Base-by-base conservation (phyloP, 2,329 filamentous ascomycete species). In the Trichophyton benhamiae region DNA sequence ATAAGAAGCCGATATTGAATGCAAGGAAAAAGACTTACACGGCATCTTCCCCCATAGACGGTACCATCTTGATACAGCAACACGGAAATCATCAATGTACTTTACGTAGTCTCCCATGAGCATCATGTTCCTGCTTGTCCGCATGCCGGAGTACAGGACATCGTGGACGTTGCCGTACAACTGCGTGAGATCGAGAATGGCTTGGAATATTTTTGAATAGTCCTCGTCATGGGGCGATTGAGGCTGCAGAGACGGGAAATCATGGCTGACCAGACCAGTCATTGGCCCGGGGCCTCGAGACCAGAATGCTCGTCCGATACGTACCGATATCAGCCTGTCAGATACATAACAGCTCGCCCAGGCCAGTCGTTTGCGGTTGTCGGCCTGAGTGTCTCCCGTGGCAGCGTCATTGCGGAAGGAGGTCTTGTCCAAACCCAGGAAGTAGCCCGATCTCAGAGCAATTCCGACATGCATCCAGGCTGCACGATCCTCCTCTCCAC, bases 401-500 rank as follows among this genome's bases (percentile, higher is more conserved):
- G 81, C 80, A 49, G 80, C 77, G 42, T 84, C 81, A 36, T 82
- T 80, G 49, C 83, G 78, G 66, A 89, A 85, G 0, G 84, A 84
- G 20, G 86, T 87, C 63, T 84, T 79, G 68, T 89, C 87, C 17
- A 89, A 76, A 1, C 83, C 83, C 15, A 88, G 81, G 58, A 87
- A 87, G 69, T 89, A 89, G 0, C 83, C 86, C 2, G 87, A 81
- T 5, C 87, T 80, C 5, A 89, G 74, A 2, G 87, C 87, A 20
- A 86, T 80, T 1, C 87, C 87, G 4, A 88, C 85, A 66, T 88
- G 84, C 86, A 89, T 89, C 87, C 87, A 89, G 0, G 86, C 85
- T 33, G 87, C 85, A 52, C 87, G 81, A 66, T 89, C 86, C 68
- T 89, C 87, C 70, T 89, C 86, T 7, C 87, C 87, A 61, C 86